Base-by-base conservation (phyloP, 2,329 filamentous ascomycete species). In the Aspergillus proliferans region DNA sequence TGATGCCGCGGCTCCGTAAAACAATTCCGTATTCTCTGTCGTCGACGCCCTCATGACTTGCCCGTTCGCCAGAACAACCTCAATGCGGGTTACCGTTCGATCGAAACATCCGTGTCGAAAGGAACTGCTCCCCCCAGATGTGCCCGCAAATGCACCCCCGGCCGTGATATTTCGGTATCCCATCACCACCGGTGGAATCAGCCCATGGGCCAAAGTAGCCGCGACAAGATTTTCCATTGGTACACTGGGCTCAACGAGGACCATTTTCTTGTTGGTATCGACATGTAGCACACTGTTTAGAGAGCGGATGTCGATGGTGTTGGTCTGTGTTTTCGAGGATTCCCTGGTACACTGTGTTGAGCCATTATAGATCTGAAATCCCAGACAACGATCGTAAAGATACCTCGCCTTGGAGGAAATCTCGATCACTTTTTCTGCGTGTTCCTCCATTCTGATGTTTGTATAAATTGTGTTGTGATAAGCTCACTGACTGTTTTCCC, bases 311-410 rank as follows among this genome's bases (percentile, higher is more conserved):
- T 89, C 84, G 46, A 90, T 74, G 7, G 81, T 78, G 56, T 78
- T 78, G 60, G 45, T 50, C 38, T 43, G 34, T 9, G 46, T 51
- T 22, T 47, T 73, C 15, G 71, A 66, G 3, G 75, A 74, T 15
- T 76, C 76, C 7, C 86, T 81, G 36, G 86, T 89, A 65, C 81
- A 86, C 70, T 87, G 88, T 19, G 86, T 88, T 0, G 84, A 82
- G 50, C 86, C 86, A 68, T 89, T 86, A 57, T 82, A 86, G 61
- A 89, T 83, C 12, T 84, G 77, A 67, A 86, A 89, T 2, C 83
- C 78, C 61, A 76, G 68, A 46, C 76, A 65, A 41, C 71, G 71
- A 12, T 71, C 66, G 58, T 76, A 59, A 62, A 80, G 80, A 4
- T 60, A 46, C 2, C 52, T 33, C 6, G 51, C 52, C 14, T 51